These are phyloP conservation scores for Triticum turgidum DNA, from an alignment of 176 grass and related monocot genomes.

Conservation along the genomic window DNA sequence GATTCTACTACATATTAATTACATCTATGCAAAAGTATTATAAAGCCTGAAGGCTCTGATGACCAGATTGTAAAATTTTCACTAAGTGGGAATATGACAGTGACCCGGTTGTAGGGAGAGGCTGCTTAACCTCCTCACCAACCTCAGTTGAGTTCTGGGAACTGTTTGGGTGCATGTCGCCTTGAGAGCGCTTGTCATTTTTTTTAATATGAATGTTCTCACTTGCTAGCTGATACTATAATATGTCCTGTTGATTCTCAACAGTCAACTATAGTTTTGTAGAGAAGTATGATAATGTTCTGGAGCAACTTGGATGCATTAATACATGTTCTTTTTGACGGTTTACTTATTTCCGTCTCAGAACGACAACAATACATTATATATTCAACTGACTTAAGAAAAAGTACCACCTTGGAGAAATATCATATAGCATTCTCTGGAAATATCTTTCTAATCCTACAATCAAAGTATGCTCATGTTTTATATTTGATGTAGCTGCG, in stretches of 20 bases:
- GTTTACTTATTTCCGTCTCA: not conserved
- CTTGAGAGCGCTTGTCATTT: not conserved
- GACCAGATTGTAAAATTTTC: not conserved
- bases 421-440: not conserved
- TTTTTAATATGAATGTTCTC: not conserved
- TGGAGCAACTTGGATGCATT: not conserved
- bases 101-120: not conserved
- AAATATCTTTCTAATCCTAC: not conserved
- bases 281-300: not conserved
- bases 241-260: not conserved
- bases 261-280: not conserved
- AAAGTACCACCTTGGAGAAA: slow-evolving; percentile 8
- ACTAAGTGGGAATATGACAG: not conserved
- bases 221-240: not conserved
- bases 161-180: not conserved
- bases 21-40: not conserved
- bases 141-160: not conserved
- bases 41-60: not conserved
- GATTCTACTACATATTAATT: not conserved
- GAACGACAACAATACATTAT: not conserved
- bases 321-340: not conserved
- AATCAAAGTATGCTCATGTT: not conserved
- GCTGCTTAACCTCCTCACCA: not conserved
- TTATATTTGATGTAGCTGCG: not conserved
- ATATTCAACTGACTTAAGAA: not conserved